Conservation (phyloP, 805 yeast genomes). For the Candida michaelii region DNA sequence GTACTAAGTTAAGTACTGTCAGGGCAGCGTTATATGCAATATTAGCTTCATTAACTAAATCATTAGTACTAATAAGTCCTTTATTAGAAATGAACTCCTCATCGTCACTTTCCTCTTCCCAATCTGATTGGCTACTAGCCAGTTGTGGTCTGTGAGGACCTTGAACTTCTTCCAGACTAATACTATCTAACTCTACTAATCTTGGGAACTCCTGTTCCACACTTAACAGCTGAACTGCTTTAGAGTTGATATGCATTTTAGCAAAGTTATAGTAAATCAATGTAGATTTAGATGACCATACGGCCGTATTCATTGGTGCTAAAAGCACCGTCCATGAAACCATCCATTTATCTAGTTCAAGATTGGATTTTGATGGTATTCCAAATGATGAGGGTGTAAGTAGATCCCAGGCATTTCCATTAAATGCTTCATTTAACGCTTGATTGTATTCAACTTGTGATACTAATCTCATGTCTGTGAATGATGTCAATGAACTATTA, state of each 20-base stretch:
- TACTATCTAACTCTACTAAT: constrained; percentile 23
- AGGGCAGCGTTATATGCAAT: constrained; percentile 64
- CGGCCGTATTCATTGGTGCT: constrained; percentile 55
- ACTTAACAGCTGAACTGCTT: constrained; percentile 45
- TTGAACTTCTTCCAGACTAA: background rate
- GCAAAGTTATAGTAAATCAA: constrained; percentile 72
- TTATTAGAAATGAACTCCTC: constrained; percentile 35
- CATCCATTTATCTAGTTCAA: constrained; percentile 76
- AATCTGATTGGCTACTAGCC: constrained; percentile 2
- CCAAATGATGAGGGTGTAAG: constrained; percentile 63
- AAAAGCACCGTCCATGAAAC: constrained; percentile 73
- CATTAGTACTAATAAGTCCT: constrained; percentile 33
- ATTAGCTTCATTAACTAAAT: constrained; percentile 37
- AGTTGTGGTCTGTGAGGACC: no score
- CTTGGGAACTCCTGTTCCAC: constrained; percentile 30
- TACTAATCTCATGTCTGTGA: constrained; percentile 56
- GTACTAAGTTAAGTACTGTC: constrained; percentile 57
- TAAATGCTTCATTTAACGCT: constrained; percentile 57
- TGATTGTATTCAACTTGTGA: constrained; percentile 69
- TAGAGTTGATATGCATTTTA: constrained; percentile 66
- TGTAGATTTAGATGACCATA: constrained; percentile 71
- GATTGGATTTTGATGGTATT: constrained; percentile 63
- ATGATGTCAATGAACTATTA: constrained; percentile 6
- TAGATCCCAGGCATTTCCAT: constrained; percentile 60
- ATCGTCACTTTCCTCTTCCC: constrained; percentile 19